Base-by-base conservation (phyloP, 495 filamentous ascomycete genomes). In the Tetracladium setigerum region DNA sequence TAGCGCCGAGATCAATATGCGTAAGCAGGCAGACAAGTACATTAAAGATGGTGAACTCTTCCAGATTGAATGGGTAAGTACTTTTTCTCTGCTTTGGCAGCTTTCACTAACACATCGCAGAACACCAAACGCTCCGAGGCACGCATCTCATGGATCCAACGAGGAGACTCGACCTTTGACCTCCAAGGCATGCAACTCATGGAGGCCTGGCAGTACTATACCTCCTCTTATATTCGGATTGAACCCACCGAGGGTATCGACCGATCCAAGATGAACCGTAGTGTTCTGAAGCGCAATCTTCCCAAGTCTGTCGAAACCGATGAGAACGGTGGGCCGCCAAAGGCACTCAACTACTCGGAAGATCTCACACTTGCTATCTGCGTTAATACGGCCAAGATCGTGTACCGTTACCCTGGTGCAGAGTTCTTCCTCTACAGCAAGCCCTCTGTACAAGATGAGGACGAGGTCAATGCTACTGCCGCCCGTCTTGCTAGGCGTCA, bases 31-130 rank as follows among this genome's bases (percentile, higher is more conserved):
- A 2, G 87, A 95, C 62, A 86, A 86, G 62, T 72, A 85, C 55
- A 74, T 88, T 49, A 92, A 89, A 68, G 89, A 95, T 50, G 84
- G 81, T n/a, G 88, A 95, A 54, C 78, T 91, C 54, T 96, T 88
- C 61, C 78, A 85, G 37, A 83, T 96, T 44, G 77, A 78, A 56
- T 95, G 81, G 64, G 89, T 94, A 78, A 72, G 86, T 81, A 15
- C 17, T 13, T 27, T 34, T 16, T 15, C 9, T 10, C 7, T 7
- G 15, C 49, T 5, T 1, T 42, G 36, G 8, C 11, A 31, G 19
- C 2, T 6, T 36, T 17, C 42, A 13, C 38, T 42, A 27, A 18
- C 35, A 39, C 38, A 22, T 34, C 30, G 16, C 56, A 81, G 76
- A 75, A 76, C 57, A 77, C 83, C 5, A 55, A 62, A 17, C 74